phyloP scores from a whole-genome alignment of 805 yeast genomes.

The Pichia cephalocereana region DNA sequence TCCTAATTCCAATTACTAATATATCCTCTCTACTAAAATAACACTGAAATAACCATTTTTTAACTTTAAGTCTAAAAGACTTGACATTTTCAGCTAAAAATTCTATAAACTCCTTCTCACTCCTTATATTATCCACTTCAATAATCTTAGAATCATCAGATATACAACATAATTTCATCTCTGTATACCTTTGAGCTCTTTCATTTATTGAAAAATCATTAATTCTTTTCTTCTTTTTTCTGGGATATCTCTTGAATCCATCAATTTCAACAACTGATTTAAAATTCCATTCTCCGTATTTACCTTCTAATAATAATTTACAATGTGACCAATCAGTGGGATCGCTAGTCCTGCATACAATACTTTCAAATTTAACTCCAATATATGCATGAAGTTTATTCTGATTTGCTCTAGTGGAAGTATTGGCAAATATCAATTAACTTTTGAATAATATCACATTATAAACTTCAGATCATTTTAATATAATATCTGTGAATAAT shows the following conservation, averaged over 20 bases:
- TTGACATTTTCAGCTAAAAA: constrained; percentile 1
- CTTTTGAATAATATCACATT: constrained; percentile 6
- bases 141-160: neutral
- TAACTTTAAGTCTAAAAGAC: neutral
- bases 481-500: constrained; percentile 5
- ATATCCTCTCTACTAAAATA: constrained; percentile 9
- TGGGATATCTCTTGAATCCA: neutral
- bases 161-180: constrained; percentile 7
- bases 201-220: neutral
- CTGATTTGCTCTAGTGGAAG: constrained; percentile 6
- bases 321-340: constrained; percentile 8
- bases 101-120: neutral
- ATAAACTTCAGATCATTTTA: constrained; percentile 3
- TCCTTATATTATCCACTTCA: neutral
- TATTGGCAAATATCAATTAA: constrained; percentile 8
- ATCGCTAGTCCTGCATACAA: constrained; percentile 2
- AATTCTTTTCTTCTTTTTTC: neutral
- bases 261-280: constrained; percentile 12
- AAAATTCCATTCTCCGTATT: constrained; percentile 8
- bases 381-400: constrained; percentile 7
- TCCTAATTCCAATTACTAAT: constrained; percentile 11
- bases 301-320: constrained; percentile 5
- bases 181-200: neutral
- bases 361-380: constrained; percentile 12
- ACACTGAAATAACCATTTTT: constrained; percentile 10